Evolutionary conservation across 345 rosid species (phyloP).

Genomic region (Hibiscus syriacus): DNA sequence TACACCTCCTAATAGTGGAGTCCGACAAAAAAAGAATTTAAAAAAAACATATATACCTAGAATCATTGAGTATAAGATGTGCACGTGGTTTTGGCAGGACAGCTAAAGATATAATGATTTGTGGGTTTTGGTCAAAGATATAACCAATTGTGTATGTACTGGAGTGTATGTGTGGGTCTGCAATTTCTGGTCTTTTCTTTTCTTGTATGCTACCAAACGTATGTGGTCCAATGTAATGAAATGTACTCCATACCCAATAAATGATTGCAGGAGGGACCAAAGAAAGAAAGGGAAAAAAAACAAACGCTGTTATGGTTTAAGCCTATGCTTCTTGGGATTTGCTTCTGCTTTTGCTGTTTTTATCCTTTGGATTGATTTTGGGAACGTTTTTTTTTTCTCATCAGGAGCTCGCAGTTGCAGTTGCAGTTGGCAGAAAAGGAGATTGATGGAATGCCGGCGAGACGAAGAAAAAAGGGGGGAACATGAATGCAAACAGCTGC

Average conservation of each 20-base stretch:
- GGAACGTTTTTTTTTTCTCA: background rate
- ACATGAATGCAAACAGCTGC: background rate
- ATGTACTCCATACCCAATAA: too few relatives aligned
- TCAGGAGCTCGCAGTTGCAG: slow-evolving; percentile 41
- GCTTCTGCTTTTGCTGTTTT: background rate
- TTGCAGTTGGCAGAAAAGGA: slow-evolving; percentile 31
- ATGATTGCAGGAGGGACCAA: background rate
- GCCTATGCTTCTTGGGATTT: background rate
- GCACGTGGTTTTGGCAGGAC: slow-evolving; percentile 6
- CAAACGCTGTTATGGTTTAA: background rate
- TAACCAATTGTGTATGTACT: background rate
- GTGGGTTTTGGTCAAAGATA: background rate
- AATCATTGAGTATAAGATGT: background rate
- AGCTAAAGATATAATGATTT: background rate
- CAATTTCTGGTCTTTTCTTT: background rate
- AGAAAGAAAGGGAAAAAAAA: background rate
- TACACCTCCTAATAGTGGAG: too few relatives aligned
- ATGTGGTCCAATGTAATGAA: background rate
- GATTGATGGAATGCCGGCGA: slow-evolving; percentile 26
- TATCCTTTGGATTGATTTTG: background rate
- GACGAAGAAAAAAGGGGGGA: slow-evolving; percentile 27
- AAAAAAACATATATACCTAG: too few relatives aligned
- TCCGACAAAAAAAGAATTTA: too few relatives aligned
- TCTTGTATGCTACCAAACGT: background rate
- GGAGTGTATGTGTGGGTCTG: background rate